Conservation (phyloP, 2,329 filamentous ascomycete species). For the Colletotrichum sojae region DNA sequence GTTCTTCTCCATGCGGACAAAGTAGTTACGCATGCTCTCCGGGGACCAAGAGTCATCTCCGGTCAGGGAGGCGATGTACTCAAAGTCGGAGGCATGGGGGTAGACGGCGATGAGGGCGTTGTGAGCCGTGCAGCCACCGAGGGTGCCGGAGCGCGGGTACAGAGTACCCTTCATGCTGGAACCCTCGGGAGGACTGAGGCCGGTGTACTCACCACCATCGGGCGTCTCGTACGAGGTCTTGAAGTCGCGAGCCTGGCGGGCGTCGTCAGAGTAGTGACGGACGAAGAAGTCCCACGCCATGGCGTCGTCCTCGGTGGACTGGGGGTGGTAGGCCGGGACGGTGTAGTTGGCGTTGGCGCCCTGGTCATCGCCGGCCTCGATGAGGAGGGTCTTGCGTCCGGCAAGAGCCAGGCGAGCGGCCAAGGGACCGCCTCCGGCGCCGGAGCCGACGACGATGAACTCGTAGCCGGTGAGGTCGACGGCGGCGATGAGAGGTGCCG, state of each 20-base stretch:
- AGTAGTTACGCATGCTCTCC: constrained; percentile 71
- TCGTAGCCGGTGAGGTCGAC: constrained; percentile 62
- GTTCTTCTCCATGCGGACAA: constrained; percentile 67
- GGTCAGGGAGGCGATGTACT: constrained; percentile 66
- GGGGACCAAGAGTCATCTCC: constrained; percentile 69
- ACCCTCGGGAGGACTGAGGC: constrained; percentile 65
- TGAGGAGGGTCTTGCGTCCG: constrained; percentile 71
- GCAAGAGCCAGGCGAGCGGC: constrained; percentile 72
- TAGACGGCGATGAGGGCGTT: constrained; percentile 68
- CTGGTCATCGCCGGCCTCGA: constrained; percentile 73
- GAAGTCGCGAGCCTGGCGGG: constrained; percentile 66
- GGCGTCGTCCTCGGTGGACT: constrained; percentile 68
- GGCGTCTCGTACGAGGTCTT: constrained; percentile 71
- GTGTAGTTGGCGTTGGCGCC: constrained; percentile 63
- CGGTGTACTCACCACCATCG: constrained; percentile 66
- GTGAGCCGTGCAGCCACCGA: constrained; percentile 71
- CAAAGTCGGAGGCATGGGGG: constrained; percentile 67
- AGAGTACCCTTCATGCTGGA: constrained; percentile 67
- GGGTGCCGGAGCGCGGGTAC: constrained; percentile 70
- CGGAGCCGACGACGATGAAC: constrained; percentile 74
- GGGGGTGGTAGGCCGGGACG: constrained; percentile 67
- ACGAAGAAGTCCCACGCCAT: constrained; percentile 76
- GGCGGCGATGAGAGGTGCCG: constrained; percentile 41
- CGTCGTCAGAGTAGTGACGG: constrained; percentile 70
- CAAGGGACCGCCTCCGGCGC: constrained; percentile 71